These are phyloP conservation scores for Leccinum boreale DNA, from an alignment of 768 basidiomycete genomes.

Conservation along the genomic window DNA sequence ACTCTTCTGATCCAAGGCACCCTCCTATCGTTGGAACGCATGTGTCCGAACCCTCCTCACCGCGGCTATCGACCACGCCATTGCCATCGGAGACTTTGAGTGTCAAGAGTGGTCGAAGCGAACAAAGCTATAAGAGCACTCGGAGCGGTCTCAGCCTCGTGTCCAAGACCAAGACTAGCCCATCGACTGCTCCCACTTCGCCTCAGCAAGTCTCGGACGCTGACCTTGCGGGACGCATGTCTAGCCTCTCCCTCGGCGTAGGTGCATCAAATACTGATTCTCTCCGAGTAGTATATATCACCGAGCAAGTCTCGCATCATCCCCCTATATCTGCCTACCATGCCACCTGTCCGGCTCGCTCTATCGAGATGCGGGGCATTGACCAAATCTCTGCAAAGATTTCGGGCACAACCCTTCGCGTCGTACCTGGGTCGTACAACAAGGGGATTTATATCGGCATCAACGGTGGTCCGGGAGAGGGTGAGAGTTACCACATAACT, in stretches of 20 bases:
- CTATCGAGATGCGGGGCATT: slow-evolving; percentile 70
- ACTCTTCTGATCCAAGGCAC: slow-evolving; percentile 45
- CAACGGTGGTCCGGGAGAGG: slow-evolving; percentile 68
- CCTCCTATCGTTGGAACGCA: slow-evolving; percentile 46
- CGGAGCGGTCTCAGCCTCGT: slow-evolving; percentile 54
- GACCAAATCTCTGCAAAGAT: slow-evolving; percentile 95
- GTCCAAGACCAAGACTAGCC: slow-evolving; percentile 43
- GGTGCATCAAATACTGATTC: slow-evolving; percentile 32
- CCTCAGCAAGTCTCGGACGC: slow-evolving; percentile 41
- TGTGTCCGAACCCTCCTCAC: slow-evolving; percentile 27
- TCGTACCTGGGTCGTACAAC: slow-evolving; percentile 80
- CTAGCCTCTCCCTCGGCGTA: slow-evolving; percentile 54
- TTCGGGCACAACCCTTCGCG: slow-evolving; percentile 81
- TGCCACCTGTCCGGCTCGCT: slow-evolving; percentile 70
- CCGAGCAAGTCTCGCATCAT: slow-evolving; percentile 96
- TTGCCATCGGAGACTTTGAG: slow-evolving; percentile 48
- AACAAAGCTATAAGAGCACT: slow-evolving; percentile 57
- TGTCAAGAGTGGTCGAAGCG: slow-evolving; percentile 46
- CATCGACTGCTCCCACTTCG: slow-evolving; percentile 41
- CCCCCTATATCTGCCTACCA: slow-evolving; percentile 90
- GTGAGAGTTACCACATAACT: slow-evolving; percentile 82
- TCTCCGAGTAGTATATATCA: slow-evolving; percentile 74
- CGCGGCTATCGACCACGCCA: slow-evolving; percentile 20
- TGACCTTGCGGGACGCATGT: slow-evolving; percentile 49
- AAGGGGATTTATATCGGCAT: slow-evolving; percentile 85